Evolutionary conservation across 331 rosid genomes (phyloP).

Genomic region (Erythrophleum ivorense): DNA sequence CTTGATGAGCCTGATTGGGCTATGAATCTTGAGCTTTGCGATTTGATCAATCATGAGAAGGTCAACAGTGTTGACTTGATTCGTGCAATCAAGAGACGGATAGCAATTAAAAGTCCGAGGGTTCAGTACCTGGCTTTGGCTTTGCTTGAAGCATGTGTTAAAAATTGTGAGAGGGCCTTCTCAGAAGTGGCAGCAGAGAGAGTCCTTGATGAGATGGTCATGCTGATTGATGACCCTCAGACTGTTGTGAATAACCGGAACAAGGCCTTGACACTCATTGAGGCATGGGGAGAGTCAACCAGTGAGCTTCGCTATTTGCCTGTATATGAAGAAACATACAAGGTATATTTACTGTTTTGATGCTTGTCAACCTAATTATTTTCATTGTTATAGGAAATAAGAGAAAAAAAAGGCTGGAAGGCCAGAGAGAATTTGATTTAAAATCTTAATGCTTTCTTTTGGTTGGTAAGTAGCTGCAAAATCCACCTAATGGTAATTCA

Average conservation of each 20-base stretch:
- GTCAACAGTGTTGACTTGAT: constrained; percentile 77
- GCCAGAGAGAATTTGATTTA: not conserved
- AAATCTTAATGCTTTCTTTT: not conserved
- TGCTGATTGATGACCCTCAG: constrained; percentile 87
- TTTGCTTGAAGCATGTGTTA: constrained; percentile 83
- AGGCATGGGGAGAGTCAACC: constrained; percentile 98
- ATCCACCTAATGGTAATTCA: not conserved
- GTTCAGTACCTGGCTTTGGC: constrained; percentile 82
- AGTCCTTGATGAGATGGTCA: constrained; percentile 96
- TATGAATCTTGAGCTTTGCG: constrained; percentile 86
- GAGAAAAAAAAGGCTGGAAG: not conserved
- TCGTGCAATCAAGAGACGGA: constrained; percentile 77
- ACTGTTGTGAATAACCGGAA: constrained; percentile 92
- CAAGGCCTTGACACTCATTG: constrained; percentile 83
- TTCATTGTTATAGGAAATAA: not conserved
- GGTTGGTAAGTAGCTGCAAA: not conserved
- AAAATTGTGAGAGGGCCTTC: constrained; percentile 95
- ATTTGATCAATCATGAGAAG: constrained; percentile 74
- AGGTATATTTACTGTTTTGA: constrained; percentile 57
- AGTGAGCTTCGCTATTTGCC: constrained; percentile 93
- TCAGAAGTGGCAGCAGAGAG: constrained; percentile 95
- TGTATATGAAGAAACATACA: constrained; percentile 94
- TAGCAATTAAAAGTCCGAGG: constrained; percentile 74
- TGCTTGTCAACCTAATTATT: constrained; percentile 3
- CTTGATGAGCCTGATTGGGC: constrained; percentile 99